Percentiles rank a stretch among this genome's conserved stretches.
phyloP scores from a whole-genome alignment of 352 stramenopile genomes.

The Salisapilia sapeloensis region DNA sequence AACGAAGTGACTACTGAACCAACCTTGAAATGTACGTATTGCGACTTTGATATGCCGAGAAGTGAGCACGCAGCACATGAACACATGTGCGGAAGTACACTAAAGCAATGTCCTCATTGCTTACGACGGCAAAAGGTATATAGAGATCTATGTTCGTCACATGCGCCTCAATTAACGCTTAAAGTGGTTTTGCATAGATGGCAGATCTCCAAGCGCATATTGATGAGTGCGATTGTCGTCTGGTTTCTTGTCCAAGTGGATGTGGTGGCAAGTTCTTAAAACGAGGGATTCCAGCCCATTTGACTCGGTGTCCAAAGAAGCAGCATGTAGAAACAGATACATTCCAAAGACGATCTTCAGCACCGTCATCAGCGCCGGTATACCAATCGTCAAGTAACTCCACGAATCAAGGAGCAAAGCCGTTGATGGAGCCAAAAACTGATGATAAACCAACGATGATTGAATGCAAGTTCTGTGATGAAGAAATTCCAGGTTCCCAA shows the following conservation, averaged over 20 bases:
- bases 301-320: constrained; percentile 52
- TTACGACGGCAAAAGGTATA: constrained; percentile 54
- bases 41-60: constrained; percentile 16
- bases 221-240: constrained; percentile 60
- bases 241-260: constrained; percentile 57
- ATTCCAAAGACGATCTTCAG: too few relatives aligned
- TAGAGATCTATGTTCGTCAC: background rate
- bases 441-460: too few relatives aligned
- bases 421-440: too few relatives aligned
- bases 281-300: constrained; percentile 50
- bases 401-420: too few relatives aligned
- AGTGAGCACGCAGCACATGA: constrained; percentile 52
- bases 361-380: too few relatives aligned
- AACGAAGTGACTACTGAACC: too few relatives aligned
- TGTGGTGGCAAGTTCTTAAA: constrained; percentile 71
- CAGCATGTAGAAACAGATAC: constrained; percentile 1
- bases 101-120: constrained; percentile 75
- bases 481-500: constrained; percentile 28
- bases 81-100: constrained; percentile 51
- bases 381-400: too few relatives aligned
- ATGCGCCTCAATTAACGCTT: background rate
- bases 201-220: constrained; percentile 66
- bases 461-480: constrained; percentile 71
- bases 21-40: constrained; percentile 65
- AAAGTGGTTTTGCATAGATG: constrained; percentile 9